These are phyloP conservation scores for Cordyceps cicadae DNA, from an alignment of 2,329 filamentous ascomycete species.

Conservation along the genomic window DNA sequence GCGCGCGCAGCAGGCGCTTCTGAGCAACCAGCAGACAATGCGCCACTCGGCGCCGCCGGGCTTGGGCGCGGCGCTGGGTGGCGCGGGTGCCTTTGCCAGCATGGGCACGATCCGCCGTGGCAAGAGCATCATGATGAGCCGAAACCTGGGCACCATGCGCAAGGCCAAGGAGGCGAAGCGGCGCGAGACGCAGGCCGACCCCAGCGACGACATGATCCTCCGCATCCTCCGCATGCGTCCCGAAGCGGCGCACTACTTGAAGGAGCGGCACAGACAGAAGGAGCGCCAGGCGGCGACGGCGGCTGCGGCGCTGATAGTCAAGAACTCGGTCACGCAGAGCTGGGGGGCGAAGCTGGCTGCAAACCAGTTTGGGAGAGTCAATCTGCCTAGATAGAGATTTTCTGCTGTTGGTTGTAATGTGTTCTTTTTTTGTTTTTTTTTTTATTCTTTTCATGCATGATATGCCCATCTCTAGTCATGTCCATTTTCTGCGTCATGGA, in stretches of 20 bases:
- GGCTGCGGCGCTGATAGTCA: conserved; percentile 88
- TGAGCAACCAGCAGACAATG: conserved; percentile 40
- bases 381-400: conserved; percentile 38
- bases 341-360: conserved; percentile 29
- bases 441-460: neutral
- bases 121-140: conserved; percentile 84
- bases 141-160: conserved; percentile 92
- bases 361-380: conserved; percentile 38
- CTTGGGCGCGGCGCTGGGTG: conserved; percentile 27
- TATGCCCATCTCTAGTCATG: neutral
- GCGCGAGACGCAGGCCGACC: conserved; percentile 90
- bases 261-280: conserved; percentile 86
- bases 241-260: conserved; percentile 79
- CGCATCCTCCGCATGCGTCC: conserved; percentile 91
- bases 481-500: neutral
- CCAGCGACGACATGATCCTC: conserved; percentile 96
- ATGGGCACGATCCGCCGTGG: conserved; percentile 58
- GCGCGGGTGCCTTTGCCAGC: conserved; percentile 46
- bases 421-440: neutral
- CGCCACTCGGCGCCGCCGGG: conserved; percentile 60
- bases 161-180: conserved; percentile 94
- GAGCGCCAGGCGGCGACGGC: conserved; percentile 84
- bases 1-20: conserved; percentile 61
- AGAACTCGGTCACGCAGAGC: conserved; percentile 67
- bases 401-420: too few species aligned